Conservation (phyloP, 768 basidiomycete genomes). For the Mycena epipterygia region DNA sequence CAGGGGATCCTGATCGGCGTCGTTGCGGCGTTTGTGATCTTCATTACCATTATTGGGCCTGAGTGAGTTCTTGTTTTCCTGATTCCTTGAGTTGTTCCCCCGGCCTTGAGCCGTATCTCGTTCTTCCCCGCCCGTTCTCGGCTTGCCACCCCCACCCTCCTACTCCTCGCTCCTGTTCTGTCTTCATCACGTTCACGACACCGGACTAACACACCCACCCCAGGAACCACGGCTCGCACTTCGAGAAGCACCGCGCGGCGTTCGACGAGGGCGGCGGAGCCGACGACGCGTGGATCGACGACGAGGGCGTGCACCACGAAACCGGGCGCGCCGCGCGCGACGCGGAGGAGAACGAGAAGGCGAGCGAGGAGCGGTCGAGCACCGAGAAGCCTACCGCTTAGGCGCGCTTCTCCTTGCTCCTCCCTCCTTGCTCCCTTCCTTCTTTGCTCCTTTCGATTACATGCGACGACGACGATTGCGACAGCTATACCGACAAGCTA, state of each 20-base stretch:
- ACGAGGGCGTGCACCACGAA: conserved; percentile 27
- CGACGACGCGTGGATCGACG: conserved; percentile 53
- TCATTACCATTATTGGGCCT: conserved; percentile 84
- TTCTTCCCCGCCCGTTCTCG: not conserved
- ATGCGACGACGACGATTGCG: too few relatives aligned
- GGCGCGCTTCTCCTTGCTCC: too few relatives aligned
- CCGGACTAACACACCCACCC: not conserved
- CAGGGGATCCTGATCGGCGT: conserved; percentile 91
- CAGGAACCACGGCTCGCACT: conserved; percentile 83
- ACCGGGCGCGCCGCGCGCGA: conserved; percentile 28
- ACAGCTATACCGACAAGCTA: too few relatives aligned
- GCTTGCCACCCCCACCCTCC: not conserved
- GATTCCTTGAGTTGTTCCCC: too few relatives aligned
- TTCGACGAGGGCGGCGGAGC: conserved; percentile 83
- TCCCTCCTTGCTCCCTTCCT: too few relatives aligned
- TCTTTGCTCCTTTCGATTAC: too few relatives aligned
- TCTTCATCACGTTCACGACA: not conserved
- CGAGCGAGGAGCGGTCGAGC: conserved; percentile 33
- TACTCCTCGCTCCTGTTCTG: not conserved
- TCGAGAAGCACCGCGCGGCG: conserved; percentile 86
- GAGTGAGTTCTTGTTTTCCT: conserved; percentile 64
- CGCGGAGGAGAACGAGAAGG: conserved; percentile 32
- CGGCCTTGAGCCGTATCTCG: not conserved
- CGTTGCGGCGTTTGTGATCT: conserved; percentile 81
- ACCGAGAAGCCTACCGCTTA: conserved; percentile 31